phyloP scores from a whole-genome alignment of 208 protist genomes.

The Angomonas deanei region DNA sequence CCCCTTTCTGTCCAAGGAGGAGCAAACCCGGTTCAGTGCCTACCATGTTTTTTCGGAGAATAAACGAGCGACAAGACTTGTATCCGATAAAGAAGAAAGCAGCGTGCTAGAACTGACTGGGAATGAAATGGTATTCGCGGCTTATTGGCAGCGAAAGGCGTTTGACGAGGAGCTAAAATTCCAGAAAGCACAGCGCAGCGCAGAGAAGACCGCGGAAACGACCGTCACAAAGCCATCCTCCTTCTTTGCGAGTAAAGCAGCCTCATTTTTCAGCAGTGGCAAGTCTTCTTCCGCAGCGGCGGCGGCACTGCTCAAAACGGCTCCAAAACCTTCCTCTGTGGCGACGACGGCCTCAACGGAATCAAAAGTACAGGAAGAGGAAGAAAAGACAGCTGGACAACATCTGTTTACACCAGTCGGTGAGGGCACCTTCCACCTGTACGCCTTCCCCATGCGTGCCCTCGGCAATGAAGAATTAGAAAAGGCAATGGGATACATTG shows the following conservation, averaged over 20 bases:
- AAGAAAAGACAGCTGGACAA: not conserved
- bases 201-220: not conserved
- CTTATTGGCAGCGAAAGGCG: constrained; percentile 44
- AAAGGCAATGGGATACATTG: constrained; percentile 28
- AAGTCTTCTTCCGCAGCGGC: constrained; percentile 18
- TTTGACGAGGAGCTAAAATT: constrained; percentile 19
- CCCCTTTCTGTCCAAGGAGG: constrained; percentile 59
- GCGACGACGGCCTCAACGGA: not conserved
- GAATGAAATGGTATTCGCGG: constrained; percentile 56
- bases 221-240: constrained; percentile 1
- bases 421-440: constrained; percentile 15
- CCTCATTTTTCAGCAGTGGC: constrained; percentile 58
- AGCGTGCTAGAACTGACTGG: constrained; percentile 18
- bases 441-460: constrained; percentile 14
- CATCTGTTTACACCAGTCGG: not conserved
- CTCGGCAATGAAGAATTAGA: constrained; percentile 25
- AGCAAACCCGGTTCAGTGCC: constrained; percentile 60
- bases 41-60: constrained; percentile 56
- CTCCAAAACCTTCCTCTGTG: constrained; percentile 1
- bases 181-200: constrained; percentile 5
- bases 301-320: constrained; percentile 29
- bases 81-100: not conserved
- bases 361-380: not conserved
- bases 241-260: constrained; percentile 21
- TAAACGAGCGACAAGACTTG: constrained; percentile 10